These are phyloP conservation scores for Prosopis cineraria DNA, from an alignment of 306 rosid genomes.

Conservation along the genomic window DNA sequence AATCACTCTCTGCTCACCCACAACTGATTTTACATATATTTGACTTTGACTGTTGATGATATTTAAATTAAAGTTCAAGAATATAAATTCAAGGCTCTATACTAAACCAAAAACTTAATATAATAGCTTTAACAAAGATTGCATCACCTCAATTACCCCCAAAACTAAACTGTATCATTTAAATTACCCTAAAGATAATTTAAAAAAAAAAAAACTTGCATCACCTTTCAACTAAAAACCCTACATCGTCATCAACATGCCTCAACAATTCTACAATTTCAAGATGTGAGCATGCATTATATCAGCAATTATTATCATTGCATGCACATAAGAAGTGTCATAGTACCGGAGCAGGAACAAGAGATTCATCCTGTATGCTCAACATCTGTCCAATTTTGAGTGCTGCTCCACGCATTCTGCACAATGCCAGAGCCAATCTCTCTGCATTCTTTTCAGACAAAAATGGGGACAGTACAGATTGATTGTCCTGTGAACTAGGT, in stretches of 20 bases:
- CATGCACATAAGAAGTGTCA: slow-evolving; percentile 5
- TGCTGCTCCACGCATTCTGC: slow-evolving; percentile 97
- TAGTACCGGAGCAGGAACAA: slow-evolving; percentile 92
- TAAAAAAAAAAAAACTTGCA: slow-evolving; percentile 24
- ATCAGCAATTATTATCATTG: not conserved
- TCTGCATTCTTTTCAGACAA: slow-evolving; percentile 81
- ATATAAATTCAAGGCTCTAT: not conserved
- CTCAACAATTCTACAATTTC: slow-evolving; percentile 6
- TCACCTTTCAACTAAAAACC: slow-evolving; percentile 2
- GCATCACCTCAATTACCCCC: not conserved
- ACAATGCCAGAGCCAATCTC: slow-evolving; percentile 84
- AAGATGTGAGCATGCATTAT: not conserved
- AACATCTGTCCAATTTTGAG: slow-evolving; percentile 96
- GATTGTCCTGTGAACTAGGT: slow-evolving; percentile 46
- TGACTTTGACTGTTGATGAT: slow-evolving; percentile 17
- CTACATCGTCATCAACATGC: not conserved
- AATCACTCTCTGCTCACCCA: not conserved
- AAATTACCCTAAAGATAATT: not conserved
- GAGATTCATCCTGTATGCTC: slow-evolving; percentile 95
- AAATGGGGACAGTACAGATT: slow-evolving; percentile 63
- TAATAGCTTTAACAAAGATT: slow-evolving; percentile 8
- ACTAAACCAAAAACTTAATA: slow-evolving; percentile 21
- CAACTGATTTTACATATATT: slow-evolving; percentile 5
- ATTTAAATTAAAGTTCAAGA: slow-evolving; percentile 6
- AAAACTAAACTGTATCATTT: not conserved